These are phyloP conservation scores for Podospora pseudoanserina DNA, from an alignment of 495 filamentous ascomycete genomes.

Conservation along the genomic window DNA sequence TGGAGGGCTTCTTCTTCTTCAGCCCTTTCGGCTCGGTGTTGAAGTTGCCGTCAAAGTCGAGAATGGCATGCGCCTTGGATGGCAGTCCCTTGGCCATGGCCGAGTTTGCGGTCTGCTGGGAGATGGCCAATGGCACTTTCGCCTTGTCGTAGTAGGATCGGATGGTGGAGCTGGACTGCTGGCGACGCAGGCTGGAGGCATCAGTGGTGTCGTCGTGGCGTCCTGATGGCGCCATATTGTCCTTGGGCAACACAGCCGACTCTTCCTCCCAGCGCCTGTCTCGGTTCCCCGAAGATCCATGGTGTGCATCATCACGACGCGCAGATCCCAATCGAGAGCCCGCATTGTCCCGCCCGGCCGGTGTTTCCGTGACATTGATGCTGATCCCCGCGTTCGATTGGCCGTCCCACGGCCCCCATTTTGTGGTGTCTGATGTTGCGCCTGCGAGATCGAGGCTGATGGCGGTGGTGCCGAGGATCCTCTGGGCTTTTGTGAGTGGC, in stretches of 20 bases:
- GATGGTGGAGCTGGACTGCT: constrained; percentile 50
- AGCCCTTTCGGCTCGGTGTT: constrained; percentile 11
- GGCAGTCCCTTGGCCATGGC: constrained; percentile 53
- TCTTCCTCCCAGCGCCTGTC: constrained; percentile 43
- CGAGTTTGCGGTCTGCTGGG: constrained; percentile 53
- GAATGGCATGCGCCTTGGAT: constrained; percentile 38
- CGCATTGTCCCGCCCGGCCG: constrained; percentile 37
- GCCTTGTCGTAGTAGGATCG: constrained; percentile 51
- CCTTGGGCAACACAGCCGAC: constrained; percentile 44
- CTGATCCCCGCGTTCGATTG: constrained; percentile 47
- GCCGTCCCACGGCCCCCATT: constrained; percentile 40
- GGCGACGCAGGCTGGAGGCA: constrained; percentile 39
- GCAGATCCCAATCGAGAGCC: constrained; percentile 16
- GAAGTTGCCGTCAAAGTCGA: constrained; percentile 39
- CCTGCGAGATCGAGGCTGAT: constrained; percentile 29
- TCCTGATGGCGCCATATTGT: constrained; percentile 21
- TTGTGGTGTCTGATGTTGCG: constrained; percentile 19
- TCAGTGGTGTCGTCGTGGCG: constrained; percentile 32
- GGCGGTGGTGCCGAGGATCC: constrained; percentile 41
- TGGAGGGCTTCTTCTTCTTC: constrained; percentile 49
- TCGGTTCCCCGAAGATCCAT: constrained; percentile 12
- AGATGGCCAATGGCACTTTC: constrained; percentile 50
- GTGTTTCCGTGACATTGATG: constrained; percentile 36
- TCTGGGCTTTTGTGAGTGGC: constrained; percentile 44
- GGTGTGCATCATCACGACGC: constrained; percentile 11